phyloP scores from a whole-genome alignment of 306 rosid species.

The Cucurbita argyrosperma region DNA sequence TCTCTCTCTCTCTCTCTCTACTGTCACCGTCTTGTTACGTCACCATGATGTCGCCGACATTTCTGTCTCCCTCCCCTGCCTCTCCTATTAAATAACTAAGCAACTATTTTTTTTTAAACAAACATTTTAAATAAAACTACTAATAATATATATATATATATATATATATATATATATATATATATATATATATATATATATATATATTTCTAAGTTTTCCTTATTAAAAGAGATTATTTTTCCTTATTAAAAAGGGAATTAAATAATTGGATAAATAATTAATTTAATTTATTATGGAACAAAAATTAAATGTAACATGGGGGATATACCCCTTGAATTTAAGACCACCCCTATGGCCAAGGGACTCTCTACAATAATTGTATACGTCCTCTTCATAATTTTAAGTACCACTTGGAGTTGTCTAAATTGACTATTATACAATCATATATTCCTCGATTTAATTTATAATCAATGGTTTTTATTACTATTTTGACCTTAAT shows the following conservation, averaged over 20 bases:
- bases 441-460: neutral
- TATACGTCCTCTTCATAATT: neutral
- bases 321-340: neutral
- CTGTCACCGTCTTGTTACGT: slow-evolving; percentile 1
- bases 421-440: neutral
- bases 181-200: too few species aligned
- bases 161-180: too few species aligned
- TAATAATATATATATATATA: too few species aligned
- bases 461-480: too few species aligned
- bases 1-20: neutral
- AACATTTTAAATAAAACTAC: too few species aligned
- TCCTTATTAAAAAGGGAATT: neutral
- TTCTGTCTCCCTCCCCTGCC: neutral
- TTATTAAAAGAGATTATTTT: neutral
- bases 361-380: neutral
- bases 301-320: neutral
- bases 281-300: neutral
- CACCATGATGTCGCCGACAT: neutral
- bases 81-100: too few species aligned
- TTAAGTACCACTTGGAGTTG: neutral
- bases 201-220: too few species aligned
- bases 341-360: neutral
- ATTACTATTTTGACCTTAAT: too few species aligned
- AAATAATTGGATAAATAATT: neutral
- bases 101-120: too few species aligned